These are phyloP conservation scores for Boletus tylopilopsis DNA, from an alignment of 768 basidiomycete species.

Conservation along the genomic window DNA sequence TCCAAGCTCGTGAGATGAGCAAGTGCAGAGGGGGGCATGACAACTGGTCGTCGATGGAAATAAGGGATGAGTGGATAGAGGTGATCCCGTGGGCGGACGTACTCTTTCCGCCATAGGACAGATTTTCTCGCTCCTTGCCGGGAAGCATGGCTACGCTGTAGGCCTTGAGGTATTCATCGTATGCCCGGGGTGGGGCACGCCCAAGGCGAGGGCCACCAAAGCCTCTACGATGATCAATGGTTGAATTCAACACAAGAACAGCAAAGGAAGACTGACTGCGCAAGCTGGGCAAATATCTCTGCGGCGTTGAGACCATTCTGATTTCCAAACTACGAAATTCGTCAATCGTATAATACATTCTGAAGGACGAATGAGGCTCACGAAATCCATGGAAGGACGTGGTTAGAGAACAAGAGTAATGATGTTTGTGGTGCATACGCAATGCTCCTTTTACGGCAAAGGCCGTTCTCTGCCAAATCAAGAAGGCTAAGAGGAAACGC, in stretches of 20 bases:
- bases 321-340: slow-evolving; percentile 33
- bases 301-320: slow-evolving; percentile 43
- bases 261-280: slow-evolving; percentile 42
- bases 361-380: slow-evolving; percentile 15
- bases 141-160: slow-evolving; percentile 95
- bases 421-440: slow-evolving; percentile 19
- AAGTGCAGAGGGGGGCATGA: slow-evolving; percentile 95
- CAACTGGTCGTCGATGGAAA: slow-evolving; percentile 50
- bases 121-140: slow-evolving; percentile 79
- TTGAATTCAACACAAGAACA: slow-evolving; percentile 11
- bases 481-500: slow-evolving; percentile 18
- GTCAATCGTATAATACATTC: slow-evolving; percentile 1
- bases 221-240: slow-evolving; percentile 37
- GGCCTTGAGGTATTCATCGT: slow-evolving; percentile 91
- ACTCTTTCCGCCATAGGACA: slow-evolving; percentile 98
- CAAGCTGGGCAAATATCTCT: slow-evolving; percentile 63
- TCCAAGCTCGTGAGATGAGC: slow-evolving; percentile 86
- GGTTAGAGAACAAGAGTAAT: slow-evolving; percentile 20
- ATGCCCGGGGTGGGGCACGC: slow-evolving; percentile 62
- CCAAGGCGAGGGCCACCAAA: slow-evolving; percentile 46
- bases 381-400: slow-evolving; percentile 37
- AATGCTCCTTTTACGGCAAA: slow-evolving; percentile 28
- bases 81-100: slow-evolving; percentile 45
- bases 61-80: slow-evolving; percentile 8
- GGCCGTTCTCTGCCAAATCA: slow-evolving; percentile 25